phyloP scores from a whole-genome alignment of 2,329 filamentous ascomycete genomes.

The Aspergillus udagawae region DNA sequence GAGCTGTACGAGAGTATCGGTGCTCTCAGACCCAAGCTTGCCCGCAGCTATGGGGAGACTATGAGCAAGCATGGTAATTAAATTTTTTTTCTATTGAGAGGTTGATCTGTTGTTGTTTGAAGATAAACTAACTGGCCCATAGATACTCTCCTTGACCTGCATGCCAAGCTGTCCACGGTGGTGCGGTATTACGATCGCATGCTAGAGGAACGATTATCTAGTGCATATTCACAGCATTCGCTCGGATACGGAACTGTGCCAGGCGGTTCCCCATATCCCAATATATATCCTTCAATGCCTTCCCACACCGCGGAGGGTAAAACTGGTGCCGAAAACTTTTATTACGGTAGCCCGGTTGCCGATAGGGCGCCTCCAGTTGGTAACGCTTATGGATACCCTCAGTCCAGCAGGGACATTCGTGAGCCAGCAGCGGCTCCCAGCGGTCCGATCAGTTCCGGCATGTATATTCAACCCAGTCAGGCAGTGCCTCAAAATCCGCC shows the following conservation, averaged over 20 bases:
- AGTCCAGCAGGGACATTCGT: slow-evolving; percentile 18
- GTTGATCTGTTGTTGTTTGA: neutral
- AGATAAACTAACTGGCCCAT: slow-evolving; percentile 15
- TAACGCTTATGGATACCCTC: slow-evolving; percentile 47
- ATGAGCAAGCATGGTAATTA: slow-evolving; percentile 96
- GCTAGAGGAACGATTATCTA: slow-evolving; percentile 91
- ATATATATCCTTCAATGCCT: slow-evolving; percentile 69
- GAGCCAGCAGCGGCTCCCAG: slow-evolving; percentile 7
- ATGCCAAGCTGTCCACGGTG: slow-evolving; percentile 91
- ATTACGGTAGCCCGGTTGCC: slow-evolving; percentile 61
- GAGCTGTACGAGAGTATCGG: slow-evolving; percentile 97
- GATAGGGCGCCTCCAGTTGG: slow-evolving; percentile 49
- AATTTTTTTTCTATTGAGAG: neutral
- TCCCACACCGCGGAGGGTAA: slow-evolving; percentile 47
- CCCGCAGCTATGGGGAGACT: slow-evolving; percentile 92
- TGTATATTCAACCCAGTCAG: slow-evolving; percentile 16
- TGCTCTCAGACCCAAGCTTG: slow-evolving; percentile 85
- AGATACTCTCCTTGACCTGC: slow-evolving; percentile 91
- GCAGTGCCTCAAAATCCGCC: slow-evolving; percentile 12
- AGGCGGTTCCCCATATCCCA: slow-evolving; percentile 49
- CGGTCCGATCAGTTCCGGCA: slow-evolving; percentile 16
- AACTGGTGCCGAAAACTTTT: slow-evolving; percentile 72
- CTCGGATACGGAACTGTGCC: slow-evolving; percentile 55
- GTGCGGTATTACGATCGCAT: slow-evolving; percentile 97
- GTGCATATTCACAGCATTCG: slow-evolving; percentile 80